phyloP scores from a whole-genome alignment of 176 grass and related monocot genomes.

The Bothriochloa decipiens region DNA sequence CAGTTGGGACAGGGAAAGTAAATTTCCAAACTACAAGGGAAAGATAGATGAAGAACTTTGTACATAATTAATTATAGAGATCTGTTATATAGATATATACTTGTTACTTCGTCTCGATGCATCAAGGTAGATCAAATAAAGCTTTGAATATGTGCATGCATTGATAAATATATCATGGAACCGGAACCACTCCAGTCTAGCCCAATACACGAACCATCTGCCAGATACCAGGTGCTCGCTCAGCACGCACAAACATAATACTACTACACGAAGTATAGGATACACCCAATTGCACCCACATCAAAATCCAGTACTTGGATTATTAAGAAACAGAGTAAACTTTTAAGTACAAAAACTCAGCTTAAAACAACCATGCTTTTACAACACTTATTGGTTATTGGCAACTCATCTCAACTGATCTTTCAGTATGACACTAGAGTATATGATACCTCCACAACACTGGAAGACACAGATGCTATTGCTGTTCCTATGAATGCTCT shows the following conservation, averaged over 20 bases:
- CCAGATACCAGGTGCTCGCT: background rate
- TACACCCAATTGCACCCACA: background rate
- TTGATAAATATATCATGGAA: background rate
- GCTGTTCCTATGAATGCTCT: constrained; percentile 46
- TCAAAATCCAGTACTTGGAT: constrained; percentile 1
- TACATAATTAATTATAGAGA: background rate
- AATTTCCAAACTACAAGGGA: no score
- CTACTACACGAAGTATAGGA: no score
- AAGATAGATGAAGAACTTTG: no score
- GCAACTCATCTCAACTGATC: constrained; percentile 25
- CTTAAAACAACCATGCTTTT: constrained; percentile 36
- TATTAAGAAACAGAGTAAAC: background rate
- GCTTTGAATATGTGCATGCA: background rate
- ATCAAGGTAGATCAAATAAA: background rate
- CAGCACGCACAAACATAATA: background rate
- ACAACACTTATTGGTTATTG: constrained; percentile 31
- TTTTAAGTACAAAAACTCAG: constrained; percentile 10
- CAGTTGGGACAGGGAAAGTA: no score
- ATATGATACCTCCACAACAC: constrained; percentile 27
- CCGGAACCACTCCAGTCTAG: background rate
- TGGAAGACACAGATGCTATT: constrained; percentile 2
- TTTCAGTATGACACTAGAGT: background rate
- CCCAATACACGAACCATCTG: background rate
- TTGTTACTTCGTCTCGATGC: background rate
- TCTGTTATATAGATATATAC: background rate